Evolutionary conservation across 2,329 filamentous ascomycete genomes (phyloP).

Genomic region (Exophiala calicioides): DNA sequence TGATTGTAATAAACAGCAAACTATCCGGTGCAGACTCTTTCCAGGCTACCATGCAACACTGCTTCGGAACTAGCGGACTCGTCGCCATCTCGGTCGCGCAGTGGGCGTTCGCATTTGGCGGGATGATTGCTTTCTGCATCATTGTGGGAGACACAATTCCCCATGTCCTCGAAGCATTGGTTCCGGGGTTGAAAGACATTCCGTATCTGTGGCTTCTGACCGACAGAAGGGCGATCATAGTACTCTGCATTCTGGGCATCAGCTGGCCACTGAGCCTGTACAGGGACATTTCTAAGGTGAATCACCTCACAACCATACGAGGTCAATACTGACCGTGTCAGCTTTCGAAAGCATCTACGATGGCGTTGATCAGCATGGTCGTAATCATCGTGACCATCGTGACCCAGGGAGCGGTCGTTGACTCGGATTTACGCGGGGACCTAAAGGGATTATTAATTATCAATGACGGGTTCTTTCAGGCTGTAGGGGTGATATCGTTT

Average conservation of each 20-base stretch:
- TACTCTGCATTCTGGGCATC: constrained; percentile 80
- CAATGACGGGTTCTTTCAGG: constrained; percentile 87
- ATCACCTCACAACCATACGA: constrained; percentile 5
- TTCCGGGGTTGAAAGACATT: constrained; percentile 70
- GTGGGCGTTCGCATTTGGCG: constrained; percentile 98
- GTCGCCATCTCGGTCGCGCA: constrained; percentile 90
- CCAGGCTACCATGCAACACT: constrained; percentile 92
- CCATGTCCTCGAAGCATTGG: constrained; percentile 79
- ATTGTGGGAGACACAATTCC: constrained; percentile 97
- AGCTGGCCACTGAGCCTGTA: constrained; percentile 93
- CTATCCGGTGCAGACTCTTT: constrained; percentile 91
- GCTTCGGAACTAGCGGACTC: constrained; percentile 84
- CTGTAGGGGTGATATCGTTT: constrained; percentile 97
- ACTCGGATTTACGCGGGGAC: constrained; percentile 69
- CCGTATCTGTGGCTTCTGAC: constrained; percentile 80
- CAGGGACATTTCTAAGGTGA: constrained; percentile 92
- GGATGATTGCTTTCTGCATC: constrained; percentile 97
- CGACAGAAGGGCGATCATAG: constrained; percentile 78
- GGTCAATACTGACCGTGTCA: constrained; percentile 46
- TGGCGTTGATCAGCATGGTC: constrained; percentile 89
- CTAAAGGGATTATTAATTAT: constrained; percentile 73
- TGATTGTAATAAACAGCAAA: constrained; percentile 98
- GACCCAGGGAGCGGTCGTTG: constrained; percentile 75
- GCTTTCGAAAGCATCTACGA: constrained; percentile 92
- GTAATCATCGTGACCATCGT: constrained; percentile 87